Evolutionary conservation across 2,329 filamentous ascomycete genomes (phyloP).

Genomic region (Sporothrix globosa): DNA sequence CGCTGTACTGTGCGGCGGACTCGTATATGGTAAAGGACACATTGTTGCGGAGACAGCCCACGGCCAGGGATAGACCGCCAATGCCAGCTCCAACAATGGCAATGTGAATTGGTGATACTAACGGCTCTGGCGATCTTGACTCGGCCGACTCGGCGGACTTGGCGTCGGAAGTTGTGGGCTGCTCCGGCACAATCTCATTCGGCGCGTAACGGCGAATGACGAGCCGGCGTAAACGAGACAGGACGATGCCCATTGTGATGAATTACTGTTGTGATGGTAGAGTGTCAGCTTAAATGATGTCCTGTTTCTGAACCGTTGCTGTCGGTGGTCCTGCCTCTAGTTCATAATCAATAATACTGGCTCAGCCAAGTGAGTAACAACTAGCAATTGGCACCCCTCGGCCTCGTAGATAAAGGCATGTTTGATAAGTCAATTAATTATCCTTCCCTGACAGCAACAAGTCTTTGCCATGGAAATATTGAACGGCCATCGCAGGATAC

Average conservation of each 20-base stretch:
- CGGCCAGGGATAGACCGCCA: constrained; percentile 46
- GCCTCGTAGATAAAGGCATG: constrained; percentile 11
- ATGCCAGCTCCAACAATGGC: constrained; percentile 49
- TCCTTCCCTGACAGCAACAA: too few species aligned
- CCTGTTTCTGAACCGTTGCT: too few species aligned
- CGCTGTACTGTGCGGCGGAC: constrained; percentile 42
- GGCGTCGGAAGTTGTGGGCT: neutral
- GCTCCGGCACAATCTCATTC: neutral
- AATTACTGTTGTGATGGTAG: neutral
- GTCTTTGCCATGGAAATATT: too few species aligned
- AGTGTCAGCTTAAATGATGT: too few species aligned
- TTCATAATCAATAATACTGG: neutral
- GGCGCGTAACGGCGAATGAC: neutral
- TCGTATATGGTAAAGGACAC: constrained; percentile 46
- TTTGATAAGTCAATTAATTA: neutral
- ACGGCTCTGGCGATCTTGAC: neutral
- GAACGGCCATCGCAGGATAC: neutral
- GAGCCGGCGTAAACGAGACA: neutral
- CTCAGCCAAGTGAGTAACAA: neutral
- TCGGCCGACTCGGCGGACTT: neutral
- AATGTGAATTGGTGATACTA: constrained; percentile 42
- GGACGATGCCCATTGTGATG: neutral
- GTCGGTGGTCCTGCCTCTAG: neutral
- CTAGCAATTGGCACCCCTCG: neutral
- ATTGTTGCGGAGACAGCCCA: constrained; percentile 41